Evolutionary conservation across 345 rosid genomes (phyloP), one percentile per base, ranked within the genome.

Genomic region (Populus pruinosa): DNA sequence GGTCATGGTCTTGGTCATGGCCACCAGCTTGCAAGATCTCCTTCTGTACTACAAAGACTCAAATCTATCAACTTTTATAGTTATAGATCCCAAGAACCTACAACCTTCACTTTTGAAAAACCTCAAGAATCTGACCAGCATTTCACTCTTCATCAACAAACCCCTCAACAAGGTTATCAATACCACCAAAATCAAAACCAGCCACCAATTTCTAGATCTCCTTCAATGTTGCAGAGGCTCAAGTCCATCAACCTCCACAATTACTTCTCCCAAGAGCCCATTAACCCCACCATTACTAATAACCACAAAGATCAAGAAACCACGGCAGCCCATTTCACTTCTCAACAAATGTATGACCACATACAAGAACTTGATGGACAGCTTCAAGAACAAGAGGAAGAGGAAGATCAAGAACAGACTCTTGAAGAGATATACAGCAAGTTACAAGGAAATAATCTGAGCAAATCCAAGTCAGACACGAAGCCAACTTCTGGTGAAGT

Each of bases 11-110:
- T 41, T 23, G 62, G 74, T 8, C 1, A 20, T 39, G 31, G 23
- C 2, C 47, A 29, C 59, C 87, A 80, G 65, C 79, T 88, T 77
- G 79, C 39, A 67, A 84, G 94, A 76, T 88, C 97, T 82, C 94
- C 96, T 3, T 91, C 98, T 29, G 35, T 90, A 23, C 76, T 94
- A 59, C 91, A 91, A 25, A 89, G 93, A 65, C 87, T 92, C 69
- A 92, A 87, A 77, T 91, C 97, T 67, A 82, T 92, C 21, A 89
- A 84, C 83, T 84, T 90, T 72, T 77, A 79, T 81, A 20, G 36
- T 53, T 72, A 67, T 66, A 83, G 88, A 86, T 87, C 90, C 39
- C 87, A 73, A 8, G 86, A 83, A 71, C 84, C 90, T 67, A 47
- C 80, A 76, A 23, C 78, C 16, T 81, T 88, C 13, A 59, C 63